A percentile compares a stretch with the other conserved stretches of the same genome.
These are phyloP conservation scores for Saprolegnia parasitica DNA, from an alignment of 352 stramenopile species.

Conservation along the genomic window DNA sequence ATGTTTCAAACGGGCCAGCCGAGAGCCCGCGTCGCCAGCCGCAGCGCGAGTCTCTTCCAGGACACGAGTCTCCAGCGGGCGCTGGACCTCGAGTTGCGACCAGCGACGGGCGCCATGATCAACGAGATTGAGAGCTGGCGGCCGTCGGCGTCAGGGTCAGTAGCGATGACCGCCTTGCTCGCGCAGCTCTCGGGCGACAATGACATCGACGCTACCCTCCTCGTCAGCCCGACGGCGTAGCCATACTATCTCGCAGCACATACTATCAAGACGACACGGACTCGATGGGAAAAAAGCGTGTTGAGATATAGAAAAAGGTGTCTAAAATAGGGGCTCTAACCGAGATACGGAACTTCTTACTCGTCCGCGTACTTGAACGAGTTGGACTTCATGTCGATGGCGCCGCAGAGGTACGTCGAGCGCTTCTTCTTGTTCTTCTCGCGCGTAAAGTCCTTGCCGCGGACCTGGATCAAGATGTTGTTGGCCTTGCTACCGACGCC, in stretches of 20 bases:
- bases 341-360: not conserved
- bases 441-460: constrained; percentile 99
- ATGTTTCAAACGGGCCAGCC: constrained; percentile 50
- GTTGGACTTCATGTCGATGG: constrained; percentile 91
- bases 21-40: not conserved
- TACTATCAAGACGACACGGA: too few relatives aligned
- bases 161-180: not conserved
- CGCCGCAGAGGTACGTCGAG: constrained; percentile 92
- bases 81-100: not conserved
- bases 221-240: not conserved
- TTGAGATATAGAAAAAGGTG: too few relatives aligned
- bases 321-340: not conserved
- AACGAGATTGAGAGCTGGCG: constrained; percentile 2
- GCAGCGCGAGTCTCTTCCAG: not conserved
- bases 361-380: constrained; percentile 89
- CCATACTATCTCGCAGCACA: too few relatives aligned
- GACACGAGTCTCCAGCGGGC: not conserved
- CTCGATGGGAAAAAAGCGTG: too few relatives aligned
- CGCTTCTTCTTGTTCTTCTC: constrained; percentile 99
- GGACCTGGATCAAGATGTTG: constrained; percentile 95
- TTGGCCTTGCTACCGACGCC: constrained; percentile 97
- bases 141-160: not conserved
- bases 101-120: not conserved
- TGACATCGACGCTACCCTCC: not conserved
- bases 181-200: not conserved